phyloP scores from a whole-genome alignment of 73 alveolate genomes.

The Breviolum minutum region DNA sequence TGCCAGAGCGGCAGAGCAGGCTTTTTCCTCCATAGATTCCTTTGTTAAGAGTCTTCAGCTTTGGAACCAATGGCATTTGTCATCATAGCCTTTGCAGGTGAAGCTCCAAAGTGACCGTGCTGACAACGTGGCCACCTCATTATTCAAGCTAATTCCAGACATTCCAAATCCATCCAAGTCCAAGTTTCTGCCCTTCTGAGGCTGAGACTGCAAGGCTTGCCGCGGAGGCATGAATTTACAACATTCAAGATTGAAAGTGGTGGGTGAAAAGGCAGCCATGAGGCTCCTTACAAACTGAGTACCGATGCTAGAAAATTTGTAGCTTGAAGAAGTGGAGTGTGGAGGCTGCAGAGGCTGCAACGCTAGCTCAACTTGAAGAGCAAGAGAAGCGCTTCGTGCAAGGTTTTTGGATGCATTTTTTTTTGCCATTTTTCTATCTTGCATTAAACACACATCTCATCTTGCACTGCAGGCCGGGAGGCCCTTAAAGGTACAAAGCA shows the following conservation, averaged over 20 bases:
- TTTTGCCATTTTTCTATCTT: background rate
- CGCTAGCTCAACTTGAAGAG: slow-evolving; percentile 8
- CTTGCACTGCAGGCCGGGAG: slow-evolving; percentile 55
- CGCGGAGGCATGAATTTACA: slow-evolving; percentile 17
- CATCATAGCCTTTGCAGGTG: slow-evolving; percentile 6
- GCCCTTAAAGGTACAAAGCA: background rate
- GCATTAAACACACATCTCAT: background rate
- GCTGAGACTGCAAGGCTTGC: slow-evolving; percentile 67
- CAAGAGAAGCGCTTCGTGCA: slow-evolving; percentile 18
- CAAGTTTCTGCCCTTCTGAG: background rate
- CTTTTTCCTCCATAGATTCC: background rate
- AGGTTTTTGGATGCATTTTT: background rate
- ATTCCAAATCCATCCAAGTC: background rate
- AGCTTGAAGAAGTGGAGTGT: too few relatives aligned
- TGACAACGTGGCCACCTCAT: slow-evolving; percentile 6
- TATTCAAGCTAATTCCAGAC: background rate
- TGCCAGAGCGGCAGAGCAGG: slow-evolving; percentile 57
- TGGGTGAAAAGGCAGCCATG: too few relatives aligned
- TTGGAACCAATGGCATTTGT: background rate
- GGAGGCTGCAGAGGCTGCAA: slow-evolving; percentile 42
- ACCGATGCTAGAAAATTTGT: too few relatives aligned
- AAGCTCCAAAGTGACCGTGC: slow-evolving; percentile 74
- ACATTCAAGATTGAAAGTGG: background rate
- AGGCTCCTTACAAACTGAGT: too few relatives aligned
- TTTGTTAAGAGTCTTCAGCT: background rate